Evolutionary conservation across 2,329 filamentous ascomycete genomes (phyloP), one percentile per base, ranked within the genome.

Genomic region (Penicillium sp.): DNA sequence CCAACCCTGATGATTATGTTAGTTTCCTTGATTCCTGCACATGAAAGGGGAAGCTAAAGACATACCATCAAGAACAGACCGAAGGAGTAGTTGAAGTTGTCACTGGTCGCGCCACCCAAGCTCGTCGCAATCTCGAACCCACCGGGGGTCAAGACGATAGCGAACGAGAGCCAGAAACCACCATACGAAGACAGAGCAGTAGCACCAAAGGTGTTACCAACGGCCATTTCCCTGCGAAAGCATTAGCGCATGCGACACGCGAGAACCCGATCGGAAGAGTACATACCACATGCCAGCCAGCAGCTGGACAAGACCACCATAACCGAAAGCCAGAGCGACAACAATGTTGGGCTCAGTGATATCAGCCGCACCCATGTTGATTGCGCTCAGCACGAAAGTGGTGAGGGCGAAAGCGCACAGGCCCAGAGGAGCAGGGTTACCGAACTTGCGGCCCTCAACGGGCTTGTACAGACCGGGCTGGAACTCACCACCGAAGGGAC

Each of bases 161-260:
- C 90, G 67, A 90, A 89, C 13, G 81, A 80, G 68, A 93, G 84
- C 90, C 90, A 93, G 82, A 93, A 93, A 61, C 90, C 90, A 66
- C 90, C 90, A 70, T 90, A 93, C 0, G 90, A 93, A 10, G 89
- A 90, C 56, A 93, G 78, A 21, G 90, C 89, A 24, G 90, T 93
- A 52, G 89, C 90, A 81, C 90, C 90, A 64, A 93, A 93, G 11
- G 90, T 93, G 81, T 93, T 93, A 56, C 90, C 90, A n/a, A 90
- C 82, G 35, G 90, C 89, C 85, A 93, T 90, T 79, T 93, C 90
- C 89, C 89, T 52, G 24, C 27, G 31, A 37, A n/a, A 21, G 6
- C 44, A 49, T 51, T 29, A 35, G 24, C n/a, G 22, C 45, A 50
- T 11, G 33, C 21, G 21, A 16, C 13, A 47, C 14, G 16, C 35